These are phyloP conservation scores for Pseudogymnoascus sp. DNA, from an alignment of 2,329 filamentous ascomycete species.

Conservation along the genomic window DNA sequence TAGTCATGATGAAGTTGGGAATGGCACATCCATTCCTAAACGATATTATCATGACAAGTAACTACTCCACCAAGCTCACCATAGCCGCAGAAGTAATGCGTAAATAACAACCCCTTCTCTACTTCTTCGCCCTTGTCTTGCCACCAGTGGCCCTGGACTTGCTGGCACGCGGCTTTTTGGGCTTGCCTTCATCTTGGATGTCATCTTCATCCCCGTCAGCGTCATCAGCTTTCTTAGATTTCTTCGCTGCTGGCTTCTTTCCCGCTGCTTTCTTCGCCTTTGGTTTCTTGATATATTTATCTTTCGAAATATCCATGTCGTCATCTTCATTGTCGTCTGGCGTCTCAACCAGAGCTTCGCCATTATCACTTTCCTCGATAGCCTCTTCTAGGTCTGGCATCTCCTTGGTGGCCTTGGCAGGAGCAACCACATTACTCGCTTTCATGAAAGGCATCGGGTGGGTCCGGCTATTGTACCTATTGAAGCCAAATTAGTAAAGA, in stretches of 20 bases:
- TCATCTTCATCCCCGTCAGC: conserved; percentile 16
- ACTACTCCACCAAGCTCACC: background rate
- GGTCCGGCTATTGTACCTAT: conserved; percentile 74
- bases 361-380: conserved; percentile 81
- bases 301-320: conserved; percentile 78
- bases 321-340: conserved; percentile 63
- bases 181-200: conserved; percentile 19
- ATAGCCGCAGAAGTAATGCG: background rate
- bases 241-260: conserved; percentile 44
- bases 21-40: background rate
- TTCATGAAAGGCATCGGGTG: conserved; percentile 97
- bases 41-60: background rate
- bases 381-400: conserved; percentile 94
- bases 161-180: conserved; percentile 11
- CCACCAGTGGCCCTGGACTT: conserved; percentile 19
- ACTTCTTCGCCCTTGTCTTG: conserved; percentile 25
- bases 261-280: conserved; percentile 59
- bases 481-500: background rate
- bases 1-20: background rate
- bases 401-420: conserved; percentile 65
- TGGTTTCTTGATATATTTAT: conserved; percentile 91
- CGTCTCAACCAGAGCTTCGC: conserved; percentile 50
- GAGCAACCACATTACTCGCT: conserved; percentile 65
- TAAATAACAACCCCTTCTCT: background rate
- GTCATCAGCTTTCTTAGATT: conserved; percentile 21